Base-by-base conservation (phyloP, 2,329 filamentous ascomycete genomes). In the Myriosclerotinia duriaeana region DNA sequence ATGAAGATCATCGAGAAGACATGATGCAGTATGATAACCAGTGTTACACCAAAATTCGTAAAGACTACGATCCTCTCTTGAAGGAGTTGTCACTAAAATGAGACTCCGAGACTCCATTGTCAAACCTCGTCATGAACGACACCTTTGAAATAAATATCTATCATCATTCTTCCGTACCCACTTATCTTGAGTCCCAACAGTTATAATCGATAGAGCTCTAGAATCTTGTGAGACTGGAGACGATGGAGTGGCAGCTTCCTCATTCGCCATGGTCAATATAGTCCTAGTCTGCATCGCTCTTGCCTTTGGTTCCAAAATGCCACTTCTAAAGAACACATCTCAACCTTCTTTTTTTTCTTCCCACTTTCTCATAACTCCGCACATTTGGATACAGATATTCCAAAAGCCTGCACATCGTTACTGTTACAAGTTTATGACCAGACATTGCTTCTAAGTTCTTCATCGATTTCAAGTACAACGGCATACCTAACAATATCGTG, bases 301-400 rank as follows among this genome's bases (percentile, higher is more conserved):
- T 61, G 38, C 58, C n/a, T 50, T 22, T 20, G 3, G 38, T 38
- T 50, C 20, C 20, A 34, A 40, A 26, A 2, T 15, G 50, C 3
- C n/a, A 26, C 2, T 38, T 38, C 36, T 5, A 38, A 20, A 7
- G 7, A 40, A 15, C 38, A 50, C 14, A 50, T 22, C 30, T 20
- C n/a, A 26, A 17, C 17, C 22, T 17, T 12, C 2, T 44, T 36
- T 17, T 14, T 14, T 20, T 20, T 17, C n/a, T 8, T 26, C 34
- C 44, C 3, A 1, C n/a, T 38, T 4, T 15, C 5, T 50, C n/a
- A 5, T 1, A 22, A 40, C 11, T 5, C 15, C 14, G 34, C 44
- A 50, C 8, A 50, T 26, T 50, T 65, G 62, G 62, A 65, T 65
- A 65, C 34, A 42, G 48, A 30, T 53, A 53, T 30, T 40, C 42